These are phyloP conservation scores for Mycena epipterygia DNA, from an alignment of 768 basidiomycete species.

Conservation along the genomic window DNA sequence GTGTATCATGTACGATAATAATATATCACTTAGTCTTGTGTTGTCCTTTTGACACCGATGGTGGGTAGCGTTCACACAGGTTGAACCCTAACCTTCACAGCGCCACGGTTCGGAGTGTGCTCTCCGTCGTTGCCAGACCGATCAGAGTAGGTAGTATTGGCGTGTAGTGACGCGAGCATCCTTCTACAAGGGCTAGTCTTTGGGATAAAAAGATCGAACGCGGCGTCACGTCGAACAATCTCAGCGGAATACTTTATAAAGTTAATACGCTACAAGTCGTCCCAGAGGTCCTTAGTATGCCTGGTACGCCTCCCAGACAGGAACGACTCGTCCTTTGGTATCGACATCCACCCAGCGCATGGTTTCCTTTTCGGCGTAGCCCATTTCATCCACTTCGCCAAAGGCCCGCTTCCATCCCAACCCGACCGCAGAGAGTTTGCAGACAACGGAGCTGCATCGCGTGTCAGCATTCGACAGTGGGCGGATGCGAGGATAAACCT, in stretches of 20 bases:
- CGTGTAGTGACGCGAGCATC: too few species aligned
- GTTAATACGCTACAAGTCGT: too few species aligned
- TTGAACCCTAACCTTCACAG: not conserved
- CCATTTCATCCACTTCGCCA: slow-evolving; percentile 62
- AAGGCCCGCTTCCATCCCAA: slow-evolving; percentile 77
- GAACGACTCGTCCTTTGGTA: slow-evolving; percentile 64
- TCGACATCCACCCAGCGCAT: slow-evolving; percentile 80
- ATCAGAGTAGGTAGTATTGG: not conserved
- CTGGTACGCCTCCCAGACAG: slow-evolving; percentile 72
- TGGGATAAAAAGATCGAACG: too few species aligned
- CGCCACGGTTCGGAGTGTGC: not conserved
- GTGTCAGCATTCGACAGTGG: slow-evolving; percentile 2
- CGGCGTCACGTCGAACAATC: too few species aligned
- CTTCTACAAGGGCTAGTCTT: too few species aligned
- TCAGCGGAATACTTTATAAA: too few species aligned
- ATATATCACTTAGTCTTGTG: slow-evolving; percentile 19
- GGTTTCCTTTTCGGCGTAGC: slow-evolving; percentile 57
- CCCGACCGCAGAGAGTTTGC: slow-evolving; percentile 69
- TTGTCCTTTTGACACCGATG: not conserved
- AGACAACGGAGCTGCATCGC: slow-evolving; percentile 67
- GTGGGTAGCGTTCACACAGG: not conserved
- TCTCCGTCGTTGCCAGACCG: not conserved
- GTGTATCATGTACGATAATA: slow-evolving; percentile 28
- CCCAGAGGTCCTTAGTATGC: too few species aligned
- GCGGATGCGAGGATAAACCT: slow-evolving; percentile 32